Conservation (phyloP, 164 flowering plant species). For the Hamamelis virginiana region DNA sequence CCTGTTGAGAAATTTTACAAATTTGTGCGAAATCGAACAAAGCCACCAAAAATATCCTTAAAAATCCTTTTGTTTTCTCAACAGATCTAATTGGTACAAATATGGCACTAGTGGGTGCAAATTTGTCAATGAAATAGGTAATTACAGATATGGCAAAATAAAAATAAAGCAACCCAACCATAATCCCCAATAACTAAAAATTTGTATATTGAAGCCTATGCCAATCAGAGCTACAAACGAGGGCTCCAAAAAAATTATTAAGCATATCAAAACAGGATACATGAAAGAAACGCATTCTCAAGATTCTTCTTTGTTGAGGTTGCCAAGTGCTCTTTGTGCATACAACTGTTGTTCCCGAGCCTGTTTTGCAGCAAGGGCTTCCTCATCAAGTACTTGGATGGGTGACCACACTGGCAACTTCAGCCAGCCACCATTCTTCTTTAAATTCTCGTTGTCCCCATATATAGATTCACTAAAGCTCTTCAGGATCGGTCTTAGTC, state of each 20-base stretch:
- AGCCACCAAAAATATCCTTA: too few species aligned
- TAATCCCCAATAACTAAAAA: too few species aligned
- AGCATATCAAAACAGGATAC: not conserved
- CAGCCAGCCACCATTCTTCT: slow-evolving; percentile 35
- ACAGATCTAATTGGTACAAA: too few species aligned
- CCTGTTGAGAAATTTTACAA: too few species aligned
- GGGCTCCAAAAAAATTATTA: not conserved
- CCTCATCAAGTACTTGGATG: slow-evolving; percentile 84
- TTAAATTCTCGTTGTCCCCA: slow-evolving; percentile 6
- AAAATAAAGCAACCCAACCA: too few species aligned
- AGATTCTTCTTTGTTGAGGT: slow-evolving; percentile 51
- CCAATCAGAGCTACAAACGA: too few species aligned
- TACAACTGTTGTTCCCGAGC: slow-evolving; percentile 64
- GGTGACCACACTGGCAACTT: slow-evolving; percentile 91
- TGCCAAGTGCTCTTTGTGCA: slow-evolving; percentile 40
- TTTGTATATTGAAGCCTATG: too few species aligned
- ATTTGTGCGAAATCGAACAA: too few species aligned
- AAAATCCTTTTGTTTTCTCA: too few species aligned
- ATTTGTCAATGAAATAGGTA: too few species aligned
- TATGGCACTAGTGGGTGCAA: too few species aligned
- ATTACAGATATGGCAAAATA: too few species aligned
- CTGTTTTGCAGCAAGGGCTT: slow-evolving; percentile 76
- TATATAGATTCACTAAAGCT: slow-evolving; percentile 25
- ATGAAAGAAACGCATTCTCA: slow-evolving; percentile 23
- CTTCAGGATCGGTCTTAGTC: slow-evolving; percentile 35